Evolutionary conservation across 495 filamentous ascomycete species (phyloP).

Genomic region (Xylaria grammica): DNA sequence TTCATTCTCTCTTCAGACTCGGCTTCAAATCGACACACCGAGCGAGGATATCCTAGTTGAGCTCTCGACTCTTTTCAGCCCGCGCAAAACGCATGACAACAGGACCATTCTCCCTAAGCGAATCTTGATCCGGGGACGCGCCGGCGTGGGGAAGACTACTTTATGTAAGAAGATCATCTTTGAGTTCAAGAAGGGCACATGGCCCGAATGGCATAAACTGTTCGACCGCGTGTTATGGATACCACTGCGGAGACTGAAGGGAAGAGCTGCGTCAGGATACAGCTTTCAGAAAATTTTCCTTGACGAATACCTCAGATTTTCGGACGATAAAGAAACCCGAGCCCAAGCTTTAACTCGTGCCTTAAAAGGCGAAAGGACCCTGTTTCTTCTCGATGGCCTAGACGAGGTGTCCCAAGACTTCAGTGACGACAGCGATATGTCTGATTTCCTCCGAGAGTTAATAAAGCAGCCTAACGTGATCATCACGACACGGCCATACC

Average conservation of each 20-base stretch:
- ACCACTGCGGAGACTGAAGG: constrained; percentile 37
- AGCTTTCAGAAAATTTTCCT: neutral
- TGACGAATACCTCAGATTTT: neutral
- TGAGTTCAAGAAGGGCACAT: constrained; percentile 28
- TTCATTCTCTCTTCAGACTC: neutral
- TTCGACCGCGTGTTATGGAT: constrained; percentile 49
- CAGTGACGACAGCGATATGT: neutral
- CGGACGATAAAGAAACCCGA: neutral
- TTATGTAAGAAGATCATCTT: constrained; percentile 51
- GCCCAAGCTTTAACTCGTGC: neutral
- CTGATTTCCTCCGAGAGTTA: neutral
- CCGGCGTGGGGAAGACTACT: constrained; percentile 52
- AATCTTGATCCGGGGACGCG: constrained; percentile 48
- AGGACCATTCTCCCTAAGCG: constrained; percentile 31
- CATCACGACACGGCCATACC: neutral
- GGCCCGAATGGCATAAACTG: constrained; percentile 29
- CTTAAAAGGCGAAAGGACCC: neutral
- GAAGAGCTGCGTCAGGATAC: neutral
- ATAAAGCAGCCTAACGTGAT: neutral
- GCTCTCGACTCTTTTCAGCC: constrained; percentile 30
- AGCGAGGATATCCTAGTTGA: neutral
- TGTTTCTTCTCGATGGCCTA: neutral
- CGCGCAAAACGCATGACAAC: constrained; percentile 28
- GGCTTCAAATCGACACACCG: neutral
- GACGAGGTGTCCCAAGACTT: neutral